A percentile compares a stretch with the other conserved stretches of the same genome.
Conservation (phyloP, 2,329 filamentous ascomycete genomes). For the Akanthomyces muscarius region DNA sequence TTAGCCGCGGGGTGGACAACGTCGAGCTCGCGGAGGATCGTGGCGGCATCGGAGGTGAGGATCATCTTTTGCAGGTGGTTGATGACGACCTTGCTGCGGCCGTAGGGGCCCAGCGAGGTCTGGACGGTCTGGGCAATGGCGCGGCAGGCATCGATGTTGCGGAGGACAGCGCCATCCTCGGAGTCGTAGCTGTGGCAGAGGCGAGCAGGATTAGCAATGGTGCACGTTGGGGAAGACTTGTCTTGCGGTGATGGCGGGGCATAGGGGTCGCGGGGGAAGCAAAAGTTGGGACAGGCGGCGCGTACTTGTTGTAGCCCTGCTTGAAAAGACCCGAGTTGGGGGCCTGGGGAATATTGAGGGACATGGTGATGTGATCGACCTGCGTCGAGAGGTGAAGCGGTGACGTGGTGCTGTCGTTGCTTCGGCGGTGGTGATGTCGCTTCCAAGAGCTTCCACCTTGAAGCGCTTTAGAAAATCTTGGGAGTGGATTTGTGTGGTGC, state of each 20-base stretch:
- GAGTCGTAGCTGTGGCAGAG: slow-evolving; percentile 75
- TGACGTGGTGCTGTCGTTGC: slow-evolving; percentile 16
- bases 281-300: slow-evolving; percentile 26
- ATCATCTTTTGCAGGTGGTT: slow-evolving; percentile 99
- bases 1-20: slow-evolving; percentile 98
- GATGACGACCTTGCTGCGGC: slow-evolving; percentile 99
- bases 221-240: slow-evolving; percentile 1
- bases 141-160: slow-evolving; percentile 97
- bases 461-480: slow-evolving; percentile 16
- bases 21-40: slow-evolving; percentile 94
- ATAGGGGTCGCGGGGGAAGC: slow-evolving; percentile 25
- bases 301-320: slow-evolving; percentile 90
- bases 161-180: slow-evolving; percentile 96
- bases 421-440: slow-evolving; percentile 15
- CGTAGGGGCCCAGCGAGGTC: slow-evolving; percentile 94
- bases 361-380: slow-evolving; percentile 56
- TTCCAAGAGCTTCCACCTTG: slow-evolving; percentile 18
- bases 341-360: slow-evolving; percentile 90
- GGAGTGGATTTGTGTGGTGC: slow-evolving; percentile 15
- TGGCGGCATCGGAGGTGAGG: slow-evolving; percentile 94
- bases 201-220: slow-evolving; percentile 20
- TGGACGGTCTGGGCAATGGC: slow-evolving; percentile 94
- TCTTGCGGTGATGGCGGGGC: slow-evolving; percentile 20
- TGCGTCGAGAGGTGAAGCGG: slow-evolving; percentile 12
- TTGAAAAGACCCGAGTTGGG: slow-evolving; percentile 95